Conservation (phyloP, 345 rosid species). For the Crucihimalaya himalaica region DNA sequence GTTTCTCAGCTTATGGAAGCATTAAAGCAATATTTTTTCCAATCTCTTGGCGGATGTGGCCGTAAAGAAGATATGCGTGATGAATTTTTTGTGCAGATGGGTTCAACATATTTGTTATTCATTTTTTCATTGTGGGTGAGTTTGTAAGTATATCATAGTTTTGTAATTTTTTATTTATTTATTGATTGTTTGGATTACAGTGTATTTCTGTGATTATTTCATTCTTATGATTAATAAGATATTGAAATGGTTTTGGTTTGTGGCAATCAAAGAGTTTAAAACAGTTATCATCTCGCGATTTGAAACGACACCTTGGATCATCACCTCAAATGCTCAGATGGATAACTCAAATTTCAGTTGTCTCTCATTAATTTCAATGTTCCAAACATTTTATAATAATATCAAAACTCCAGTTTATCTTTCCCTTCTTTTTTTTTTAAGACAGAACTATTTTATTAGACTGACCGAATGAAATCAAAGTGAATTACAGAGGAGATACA, state of each 20-base stretch:
- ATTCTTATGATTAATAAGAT: background rate
- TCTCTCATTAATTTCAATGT: too few species aligned
- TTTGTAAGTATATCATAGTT: slow-evolving; percentile 24
- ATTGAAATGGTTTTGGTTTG: slow-evolving; percentile 7
- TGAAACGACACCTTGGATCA: too few species aligned
- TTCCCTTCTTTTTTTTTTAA: too few species aligned
- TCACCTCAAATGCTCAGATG: too few species aligned
- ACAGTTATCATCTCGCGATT: background rate
- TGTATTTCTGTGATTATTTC: background rate
- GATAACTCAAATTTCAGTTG: too few species aligned
- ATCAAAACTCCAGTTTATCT: too few species aligned
- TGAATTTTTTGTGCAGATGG: slow-evolving; percentile 4
- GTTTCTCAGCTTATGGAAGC: slow-evolving; percentile 26
- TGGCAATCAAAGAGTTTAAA: too few species aligned
- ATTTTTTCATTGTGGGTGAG: background rate
- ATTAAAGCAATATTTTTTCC: background rate
- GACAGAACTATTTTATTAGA: too few species aligned
- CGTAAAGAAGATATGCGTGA: slow-evolving; percentile 14
- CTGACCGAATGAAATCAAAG: too few species aligned
- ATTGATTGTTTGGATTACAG: slow-evolving; percentile 6
- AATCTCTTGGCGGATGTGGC: slow-evolving; percentile 16
- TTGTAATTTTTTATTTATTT: background rate
- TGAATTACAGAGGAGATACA: too few species aligned
- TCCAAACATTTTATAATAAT: too few species aligned
- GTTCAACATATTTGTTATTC: background rate